Evolutionary conservation across 768 basidiomycete species (phyloP), one percentile per base, ranked within the genome.

Genomic region (Sutorius australiensis): DNA sequence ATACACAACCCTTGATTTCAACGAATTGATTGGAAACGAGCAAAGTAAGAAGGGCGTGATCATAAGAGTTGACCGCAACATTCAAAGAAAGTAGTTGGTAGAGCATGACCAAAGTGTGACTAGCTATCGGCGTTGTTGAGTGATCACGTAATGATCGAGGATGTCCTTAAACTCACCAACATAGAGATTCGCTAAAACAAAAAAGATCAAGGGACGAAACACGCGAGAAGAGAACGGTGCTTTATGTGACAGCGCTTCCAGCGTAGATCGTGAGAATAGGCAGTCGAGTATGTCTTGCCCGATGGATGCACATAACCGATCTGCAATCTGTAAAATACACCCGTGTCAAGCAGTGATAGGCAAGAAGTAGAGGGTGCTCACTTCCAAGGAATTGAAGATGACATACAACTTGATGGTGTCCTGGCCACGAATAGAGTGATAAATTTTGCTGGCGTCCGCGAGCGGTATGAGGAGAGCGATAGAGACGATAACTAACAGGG

Each of bases 381-480:
- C 95, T 80, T 99, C 97, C 7, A 99, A 78, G 11, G 94, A 95
- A 69, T 98, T 98, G 73, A 98, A 99, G 46, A 99, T 95, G 54
- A 99, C 97, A 73, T 98, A 98, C 45, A 99, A 72, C 73, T 98
- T 99, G 74, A 99, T 95, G 3, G 93, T 97, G 61, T 99, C 97
- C 70, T 98, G 97, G 0, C 95, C 95, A 19, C 97, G 85, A 50
- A 99, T 98, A 14, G 87, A 88, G 64, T 99, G 97, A 62, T 99
- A 99, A 60, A 99, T 95, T 75, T 95, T 94, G 71, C 93, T 95
- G 10, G 93, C 89, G 65, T 99, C 95, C 7, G 95, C 94, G 37
- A 94, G 77, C 2, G 89, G 86, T 32, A 84, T 78, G 5, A 98
- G 76, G 19, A 95, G 78, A 16, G 83, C 58, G 43, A 94, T 79